Conservation (phyloP, 176 grass and related monocot genomes). For the Echinochloa phyllopogon region DNA sequence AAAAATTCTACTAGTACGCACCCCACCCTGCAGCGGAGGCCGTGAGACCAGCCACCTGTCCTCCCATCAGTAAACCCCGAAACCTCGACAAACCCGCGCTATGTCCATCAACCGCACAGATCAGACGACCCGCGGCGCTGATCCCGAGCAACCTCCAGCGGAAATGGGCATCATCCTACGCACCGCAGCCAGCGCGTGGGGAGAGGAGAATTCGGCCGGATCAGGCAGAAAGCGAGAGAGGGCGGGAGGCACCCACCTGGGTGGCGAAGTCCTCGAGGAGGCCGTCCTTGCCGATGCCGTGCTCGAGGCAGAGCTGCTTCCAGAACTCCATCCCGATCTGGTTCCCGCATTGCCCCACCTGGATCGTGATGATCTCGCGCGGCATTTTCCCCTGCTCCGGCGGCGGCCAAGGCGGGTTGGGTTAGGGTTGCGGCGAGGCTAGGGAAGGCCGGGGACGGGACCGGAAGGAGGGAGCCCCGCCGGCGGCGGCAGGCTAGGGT, state of each 20-base stretch:
- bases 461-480: background rate
- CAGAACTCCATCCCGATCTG: conserved; percentile 99
- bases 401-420: background rate
- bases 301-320: conserved; percentile 99
- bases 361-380: conserved; percentile 98
- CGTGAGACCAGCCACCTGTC: background rate
- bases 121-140: background rate
- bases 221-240: background rate
- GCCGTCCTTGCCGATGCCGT: conserved; percentile 97
- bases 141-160: background rate
- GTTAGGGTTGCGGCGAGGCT: conserved; percentile 7
- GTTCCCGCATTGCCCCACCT: conserved; percentile 99
- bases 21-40: background rate
- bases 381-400: conserved; percentile 55
- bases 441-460: background rate
- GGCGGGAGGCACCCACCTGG: conserved; percentile 40
- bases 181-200: background rate
- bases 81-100: background rate
- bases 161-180: background rate
- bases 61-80: conserved; percentile 21
- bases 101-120: background rate
- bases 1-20: background rate
- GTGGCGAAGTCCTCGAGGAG: conserved; percentile 99
- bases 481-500: conserved; percentile 40
- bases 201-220: background rate